Base-by-base conservation (phyloP, 1,284 basidiomycete species). In the Cutaneotrichosporon sp. region DNA sequence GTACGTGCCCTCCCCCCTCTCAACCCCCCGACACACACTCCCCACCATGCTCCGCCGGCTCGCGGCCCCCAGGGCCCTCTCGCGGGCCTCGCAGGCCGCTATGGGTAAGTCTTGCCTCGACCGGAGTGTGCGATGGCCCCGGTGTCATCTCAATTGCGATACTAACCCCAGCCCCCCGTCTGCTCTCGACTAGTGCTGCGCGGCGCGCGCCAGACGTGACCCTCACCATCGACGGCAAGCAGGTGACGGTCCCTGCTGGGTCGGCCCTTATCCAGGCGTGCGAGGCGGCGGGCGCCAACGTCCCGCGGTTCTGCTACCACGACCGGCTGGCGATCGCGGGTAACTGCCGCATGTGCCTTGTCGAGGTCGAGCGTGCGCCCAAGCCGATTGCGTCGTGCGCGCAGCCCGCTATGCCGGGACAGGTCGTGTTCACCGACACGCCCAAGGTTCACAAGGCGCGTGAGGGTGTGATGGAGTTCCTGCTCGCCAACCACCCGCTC, bases 391-490 rank as follows among this genome's bases (percentile, higher is more conserved):
- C 76, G 1, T 76, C 76, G 18, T 78, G 94, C 73, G 94, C 94
- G 12, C 93, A 96, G 88, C 96, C 94, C 44, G 94, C 93, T 40
- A 93, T 97, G 90, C 90, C 90, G 48, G 93, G 93, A 50, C 81
- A 90, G 47, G 92, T 92, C 73, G 92, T 99, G 50, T 96, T 87
- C 75, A 99, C 96, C 51, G 92, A 97, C 75, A 88, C 90, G 2
- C 91, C 93, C 23, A 79, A 92, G 12, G 91, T 97, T 14, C 92
- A 97, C 74, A 92, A 94, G 81, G 66, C 47, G 60, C 88, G 90
- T 34, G 92, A 96, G 77, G 93, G 94, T 55, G 94, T 98, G 55
- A 97, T 98, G 93, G 96, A 98, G 75, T 97, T 98, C 77, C 80
- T 98, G 36, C 84, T 98, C 52, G 84, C 92, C 60, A 98, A 98